Conservation (phyloP, 768 basidiomycete genomes). For the Tulasnella sp. region DNA sequence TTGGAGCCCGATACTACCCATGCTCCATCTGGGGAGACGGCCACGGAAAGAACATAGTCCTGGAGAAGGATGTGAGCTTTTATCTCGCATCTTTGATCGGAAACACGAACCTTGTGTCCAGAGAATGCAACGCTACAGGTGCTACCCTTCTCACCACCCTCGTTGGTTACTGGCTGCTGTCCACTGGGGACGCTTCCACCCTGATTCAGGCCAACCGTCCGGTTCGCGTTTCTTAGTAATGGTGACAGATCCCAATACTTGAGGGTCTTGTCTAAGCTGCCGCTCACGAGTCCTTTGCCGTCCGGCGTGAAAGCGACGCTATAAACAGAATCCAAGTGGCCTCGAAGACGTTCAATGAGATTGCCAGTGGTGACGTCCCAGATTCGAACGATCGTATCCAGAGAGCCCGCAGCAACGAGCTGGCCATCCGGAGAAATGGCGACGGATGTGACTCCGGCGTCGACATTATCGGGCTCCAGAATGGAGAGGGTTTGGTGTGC, state of each 20-base stretch:
- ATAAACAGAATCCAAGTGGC: slow-evolving; percentile 83
- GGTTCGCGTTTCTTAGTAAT: slow-evolving; percentile 36
- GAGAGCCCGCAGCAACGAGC: slow-evolving; percentile 56
- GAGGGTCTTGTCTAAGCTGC: slow-evolving; percentile 82
- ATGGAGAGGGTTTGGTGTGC: slow-evolving; percentile 47
- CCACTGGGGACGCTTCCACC: slow-evolving; percentile 21
- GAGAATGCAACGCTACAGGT: slow-evolving; percentile 77
- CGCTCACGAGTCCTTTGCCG: slow-evolving; percentile 81
- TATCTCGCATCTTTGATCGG: not conserved
- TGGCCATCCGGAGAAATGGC: slow-evolving; percentile 72
- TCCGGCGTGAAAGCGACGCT: slow-evolving; percentile 90
- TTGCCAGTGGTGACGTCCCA: slow-evolving; percentile 74
- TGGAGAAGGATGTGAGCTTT: slow-evolving; percentile 33
- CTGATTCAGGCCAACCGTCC: slow-evolving; percentile 13
- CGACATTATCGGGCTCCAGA: slow-evolving; percentile 54
- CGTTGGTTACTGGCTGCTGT: slow-evolving; percentile 25
- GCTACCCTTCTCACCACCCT: slow-evolving; percentile 47
- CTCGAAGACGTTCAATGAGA: slow-evolving; percentile 68
- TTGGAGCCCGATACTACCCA: slow-evolving; percentile 96
- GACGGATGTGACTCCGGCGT: slow-evolving; percentile 76
- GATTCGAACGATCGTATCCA: slow-evolving; percentile 66
- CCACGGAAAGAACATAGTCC: slow-evolving; percentile 72
- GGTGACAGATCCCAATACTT: slow-evolving; percentile 77
- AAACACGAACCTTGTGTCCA: slow-evolving; percentile 71
- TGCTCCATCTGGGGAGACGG: slow-evolving; percentile 85